Percentiles rank a stretch among this genome's conserved stretches.
Conservation (phyloP, 2,329 filamentous ascomycete species). For the Nemania diffusa region DNA sequence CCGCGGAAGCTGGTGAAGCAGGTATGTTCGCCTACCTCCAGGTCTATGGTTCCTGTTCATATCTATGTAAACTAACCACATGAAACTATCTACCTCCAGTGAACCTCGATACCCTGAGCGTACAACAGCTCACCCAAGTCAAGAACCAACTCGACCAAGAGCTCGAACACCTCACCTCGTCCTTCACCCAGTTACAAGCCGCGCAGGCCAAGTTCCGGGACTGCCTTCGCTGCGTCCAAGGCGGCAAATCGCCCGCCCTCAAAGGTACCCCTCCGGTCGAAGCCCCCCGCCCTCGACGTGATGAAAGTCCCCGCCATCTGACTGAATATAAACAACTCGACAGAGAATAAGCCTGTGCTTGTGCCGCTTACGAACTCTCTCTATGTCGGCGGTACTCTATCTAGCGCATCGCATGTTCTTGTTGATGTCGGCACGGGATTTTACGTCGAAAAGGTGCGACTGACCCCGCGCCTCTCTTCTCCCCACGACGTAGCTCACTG, state of each 20-base stretch:
- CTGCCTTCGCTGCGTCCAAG: slow-evolving; percentile 80
- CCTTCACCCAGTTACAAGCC: slow-evolving; percentile 87
- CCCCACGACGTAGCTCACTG: slow-evolving; percentile 25
- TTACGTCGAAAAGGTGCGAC: slow-evolving; percentile 79
- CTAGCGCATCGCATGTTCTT: slow-evolving; percentile 76
- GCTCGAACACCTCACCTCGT: slow-evolving; percentile 90
- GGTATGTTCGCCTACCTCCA: slow-evolving; percentile 23
- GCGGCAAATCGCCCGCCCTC: slow-evolving; percentile 58
- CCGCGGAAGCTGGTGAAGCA: slow-evolving; percentile 34
- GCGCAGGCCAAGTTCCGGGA: slow-evolving; percentile 94
- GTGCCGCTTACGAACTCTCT: slow-evolving; percentile 96
- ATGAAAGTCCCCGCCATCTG: slow-evolving; percentile 18
- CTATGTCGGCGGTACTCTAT: slow-evolving; percentile 87
- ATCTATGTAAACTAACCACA: slow-evolving; percentile 4
- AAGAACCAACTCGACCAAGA: slow-evolving; percentile 98
- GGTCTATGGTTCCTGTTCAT: background rate
- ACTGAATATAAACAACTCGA: slow-evolving; percentile 10
- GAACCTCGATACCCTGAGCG: slow-evolving; percentile 78
- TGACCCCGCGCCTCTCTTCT: background rate
- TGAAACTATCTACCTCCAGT: slow-evolving; percentile 51
- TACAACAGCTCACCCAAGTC: slow-evolving; percentile 86
- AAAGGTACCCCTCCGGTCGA: slow-evolving; percentile 37
- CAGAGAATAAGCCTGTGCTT: slow-evolving; percentile 70
- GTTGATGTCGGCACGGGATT: slow-evolving; percentile 48
- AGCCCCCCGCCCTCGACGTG: background rate